Base-by-base conservation (phyloP, 2,329 filamentous ascomycete genomes). In the Fusarium illudens region DNA sequence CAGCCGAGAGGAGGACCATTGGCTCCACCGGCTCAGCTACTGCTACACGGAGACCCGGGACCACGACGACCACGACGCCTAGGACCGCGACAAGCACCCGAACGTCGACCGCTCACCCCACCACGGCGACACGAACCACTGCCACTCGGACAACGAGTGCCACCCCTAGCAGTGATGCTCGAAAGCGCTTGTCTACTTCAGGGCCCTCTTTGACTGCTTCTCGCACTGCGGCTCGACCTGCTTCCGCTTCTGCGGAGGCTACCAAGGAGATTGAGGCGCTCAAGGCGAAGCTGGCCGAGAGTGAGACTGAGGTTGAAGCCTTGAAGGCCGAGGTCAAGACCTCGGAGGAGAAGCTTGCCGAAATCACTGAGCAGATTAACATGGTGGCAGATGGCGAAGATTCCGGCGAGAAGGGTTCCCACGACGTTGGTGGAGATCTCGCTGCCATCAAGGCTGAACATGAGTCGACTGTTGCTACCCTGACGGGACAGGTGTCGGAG, bases 211-310 rank as follows among this genome's bases (percentile, higher is more conserved):
- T 83, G 4, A 70, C 82, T 13, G 55, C 79, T 17, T 58, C 78
- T 25, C 77, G 80, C 32, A 74, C 81, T 4, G 65, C 79, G 4
- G 58, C 80, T 54, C 83, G 85, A 66, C 75, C 79, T 6, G 59
- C 81, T n/a, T 72, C 80, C 39, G 76, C 81, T 32, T 79, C 82
- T 20, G 75, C 80, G 15, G 80, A 82, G 11, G 68, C 78, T 8
- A 75, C 83, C 19, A 89, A 87, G 77, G 87, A 88, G 71, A 79
- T 87, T 4, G 87, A 90, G 51, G 84, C 87, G 46, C 80, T 90
- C 42, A 90, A 87, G 79, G 76, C 81, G 8, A 89, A 89, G 77
- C 80, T 90, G 20, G 80, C 82, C 5, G 82, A 86, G 30, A 87
- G 86, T 65, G 87, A 90, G 71, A 76, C 82, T 7, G 85, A 89